Evolutionary conservation across 352 stramenopile genomes (phyloP).

Genomic region (Pythium rhizo-oryzae): DNA sequence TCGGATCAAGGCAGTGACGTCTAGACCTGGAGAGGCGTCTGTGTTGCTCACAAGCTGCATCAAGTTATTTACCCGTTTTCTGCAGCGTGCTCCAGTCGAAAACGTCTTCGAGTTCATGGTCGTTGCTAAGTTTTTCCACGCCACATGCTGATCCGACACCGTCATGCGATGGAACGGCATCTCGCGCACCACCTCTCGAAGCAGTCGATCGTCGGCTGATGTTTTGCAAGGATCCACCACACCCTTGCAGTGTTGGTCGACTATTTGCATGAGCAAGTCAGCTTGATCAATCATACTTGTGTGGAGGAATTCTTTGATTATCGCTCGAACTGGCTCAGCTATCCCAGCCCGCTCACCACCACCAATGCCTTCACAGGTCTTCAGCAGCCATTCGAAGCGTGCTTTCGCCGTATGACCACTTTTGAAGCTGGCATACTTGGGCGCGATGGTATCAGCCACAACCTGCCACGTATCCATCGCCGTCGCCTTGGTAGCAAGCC

Average conservation of each 20-base stretch:
- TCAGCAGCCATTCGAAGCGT: background rate
- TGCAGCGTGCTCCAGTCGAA: background rate
- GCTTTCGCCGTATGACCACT: background rate
- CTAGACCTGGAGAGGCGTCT: background rate
- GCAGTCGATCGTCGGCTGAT: background rate
- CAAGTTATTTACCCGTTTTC: background rate
- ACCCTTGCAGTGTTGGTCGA: background rate
- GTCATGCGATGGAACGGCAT: background rate
- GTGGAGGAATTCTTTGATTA: background rate
- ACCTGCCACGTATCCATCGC: background rate
- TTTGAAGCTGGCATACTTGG: constrained; percentile 1
- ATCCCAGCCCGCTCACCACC: too few species aligned
- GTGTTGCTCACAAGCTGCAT: background rate
- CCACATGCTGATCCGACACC: background rate
- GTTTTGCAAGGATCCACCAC: background rate
- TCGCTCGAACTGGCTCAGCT: background rate
- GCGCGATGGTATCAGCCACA: background rate
- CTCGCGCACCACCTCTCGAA: background rate
- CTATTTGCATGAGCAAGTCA: background rate
- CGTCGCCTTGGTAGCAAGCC: background rate
- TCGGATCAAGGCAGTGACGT: background rate
- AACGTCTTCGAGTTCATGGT: background rate
- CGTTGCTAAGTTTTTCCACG: background rate
- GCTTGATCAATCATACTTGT: background rate
- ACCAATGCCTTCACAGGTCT: background rate